phyloP scores from a whole-genome alignment of 2,329 filamentous ascomycete genomes.

The Trichoderma arundinaceum region DNA sequence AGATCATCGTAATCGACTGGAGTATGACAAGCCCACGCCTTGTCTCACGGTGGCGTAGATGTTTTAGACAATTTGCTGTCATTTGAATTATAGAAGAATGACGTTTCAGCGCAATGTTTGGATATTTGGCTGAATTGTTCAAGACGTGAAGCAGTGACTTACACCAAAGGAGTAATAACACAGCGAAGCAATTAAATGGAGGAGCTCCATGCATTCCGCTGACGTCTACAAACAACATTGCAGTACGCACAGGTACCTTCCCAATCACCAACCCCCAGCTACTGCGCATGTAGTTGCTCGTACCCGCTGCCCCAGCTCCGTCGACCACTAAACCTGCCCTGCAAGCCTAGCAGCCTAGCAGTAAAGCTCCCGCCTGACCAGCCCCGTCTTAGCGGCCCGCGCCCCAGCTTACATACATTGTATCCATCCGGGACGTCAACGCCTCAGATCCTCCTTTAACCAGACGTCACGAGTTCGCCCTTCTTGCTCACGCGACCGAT shows the following conservation, averaged over 20 bases:
- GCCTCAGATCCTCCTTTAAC: conserved; percentile 5
- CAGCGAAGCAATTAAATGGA: neutral
- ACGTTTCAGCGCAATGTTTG: neutral
- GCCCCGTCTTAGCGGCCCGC: conserved; percentile 12
- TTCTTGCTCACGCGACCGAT: conserved; percentile 17
- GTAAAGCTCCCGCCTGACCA: conserved; percentile 19
- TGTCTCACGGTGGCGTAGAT: conserved; percentile 24
- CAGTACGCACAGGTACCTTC: neutral
- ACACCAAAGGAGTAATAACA: neutral
- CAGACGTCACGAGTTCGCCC: conserved; percentile 8
- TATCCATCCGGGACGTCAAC: neutral
- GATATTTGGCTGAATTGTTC: too few relatives aligned
- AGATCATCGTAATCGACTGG: too few relatives aligned
- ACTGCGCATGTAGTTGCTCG: neutral
- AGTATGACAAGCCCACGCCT: conserved; percentile 1
- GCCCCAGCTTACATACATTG: neutral
- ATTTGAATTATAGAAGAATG: neutral
- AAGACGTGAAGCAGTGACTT: neutral
- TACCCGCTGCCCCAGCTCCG: neutral
- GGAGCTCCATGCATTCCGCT: neutral
- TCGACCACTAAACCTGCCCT: conserved; percentile 23
- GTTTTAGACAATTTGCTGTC: conserved; percentile 27
- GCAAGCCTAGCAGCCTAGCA: conserved; percentile 12
- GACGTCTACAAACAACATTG: neutral
- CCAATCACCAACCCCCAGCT: neutral